These are phyloP conservation scores for Trichoderma guizhouense DNA, from an alignment of 2,329 filamentous ascomycete genomes.

Conservation along the genomic window DNA sequence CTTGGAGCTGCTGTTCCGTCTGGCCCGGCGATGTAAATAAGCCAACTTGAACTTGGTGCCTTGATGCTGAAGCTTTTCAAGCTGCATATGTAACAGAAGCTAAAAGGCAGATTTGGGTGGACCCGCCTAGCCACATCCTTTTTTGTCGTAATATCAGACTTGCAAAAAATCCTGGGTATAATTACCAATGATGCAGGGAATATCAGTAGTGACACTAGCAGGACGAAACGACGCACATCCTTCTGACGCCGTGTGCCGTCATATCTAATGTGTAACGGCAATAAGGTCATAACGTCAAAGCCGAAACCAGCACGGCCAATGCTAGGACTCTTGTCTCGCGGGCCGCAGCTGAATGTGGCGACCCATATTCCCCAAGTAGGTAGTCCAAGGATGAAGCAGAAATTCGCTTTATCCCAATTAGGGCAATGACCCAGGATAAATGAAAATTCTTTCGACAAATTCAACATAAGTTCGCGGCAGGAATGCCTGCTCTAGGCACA, in stretches of 20 bases:
- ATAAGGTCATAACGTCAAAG: background rate
- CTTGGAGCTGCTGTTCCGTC: background rate
- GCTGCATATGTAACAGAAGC: slow-evolving; percentile 3
- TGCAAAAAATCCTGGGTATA: background rate
- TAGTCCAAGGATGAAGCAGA: background rate
- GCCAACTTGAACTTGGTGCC: background rate
- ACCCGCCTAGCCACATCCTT: background rate
- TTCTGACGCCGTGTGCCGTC: slow-evolving; percentile 5
- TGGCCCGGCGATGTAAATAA: background rate
- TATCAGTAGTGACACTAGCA: background rate
- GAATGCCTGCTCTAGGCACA: slow-evolving; percentile 12
- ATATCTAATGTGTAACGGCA: background rate
- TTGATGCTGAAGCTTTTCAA: slow-evolving; percentile 3
- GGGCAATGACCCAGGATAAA: background rate
- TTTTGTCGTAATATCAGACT: background rate
- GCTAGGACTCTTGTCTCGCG: background rate
- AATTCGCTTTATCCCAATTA: background rate
- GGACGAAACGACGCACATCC: slow-evolving; percentile 1
- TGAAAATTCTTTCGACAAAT: slow-evolving; percentile 1
- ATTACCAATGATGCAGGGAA: background rate
- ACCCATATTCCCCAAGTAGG: background rate
- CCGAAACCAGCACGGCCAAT: background rate
- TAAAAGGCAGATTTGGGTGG: background rate
- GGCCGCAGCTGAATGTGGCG: background rate
- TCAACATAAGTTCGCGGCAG: background rate